phyloP scores from a whole-genome alignment of 2,329 filamentous ascomycete genomes.

The Tolypocladium sp. region DNA sequence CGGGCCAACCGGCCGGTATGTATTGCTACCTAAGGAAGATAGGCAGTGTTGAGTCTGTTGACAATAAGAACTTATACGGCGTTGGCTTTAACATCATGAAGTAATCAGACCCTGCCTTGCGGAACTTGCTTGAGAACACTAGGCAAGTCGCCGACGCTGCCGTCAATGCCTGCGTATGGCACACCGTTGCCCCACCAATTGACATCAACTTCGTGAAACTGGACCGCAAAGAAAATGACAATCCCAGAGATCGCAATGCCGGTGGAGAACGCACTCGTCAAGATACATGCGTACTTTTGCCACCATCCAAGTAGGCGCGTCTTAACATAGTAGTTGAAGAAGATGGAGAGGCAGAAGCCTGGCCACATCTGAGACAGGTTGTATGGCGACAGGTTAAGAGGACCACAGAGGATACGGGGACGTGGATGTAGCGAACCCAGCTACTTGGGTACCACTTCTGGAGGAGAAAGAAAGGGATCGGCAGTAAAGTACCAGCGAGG shows the following conservation, averaged over 20 bases:
- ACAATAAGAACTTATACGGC: no score
- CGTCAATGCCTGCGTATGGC: neutral
- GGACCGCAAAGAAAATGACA: neutral
- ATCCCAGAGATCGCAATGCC: neutral
- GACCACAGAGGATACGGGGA: neutral
- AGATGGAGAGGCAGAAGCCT: neutral
- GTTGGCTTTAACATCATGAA: no score
- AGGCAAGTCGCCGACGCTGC: neutral
- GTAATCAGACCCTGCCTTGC: neutral
- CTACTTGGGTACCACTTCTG: neutral
- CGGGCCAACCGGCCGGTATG: no score
- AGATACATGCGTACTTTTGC: neutral
- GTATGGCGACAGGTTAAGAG: neutral
- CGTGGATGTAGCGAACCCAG: neutral
- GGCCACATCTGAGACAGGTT: neutral
- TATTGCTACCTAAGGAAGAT: no score
- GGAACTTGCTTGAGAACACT: neutral
- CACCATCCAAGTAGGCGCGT: neutral
- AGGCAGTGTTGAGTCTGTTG: no score
- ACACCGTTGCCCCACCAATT: neutral
- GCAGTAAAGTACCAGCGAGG: neutral
- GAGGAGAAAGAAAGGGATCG: neutral
- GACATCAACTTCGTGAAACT: neutral
- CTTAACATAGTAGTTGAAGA: neutral
- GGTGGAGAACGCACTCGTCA: neutral